These are phyloP conservation scores for Dentiscutata heterogama DNA, from an alignment of 371 early-diverging fungal species.

Conservation along the genomic window DNA sequence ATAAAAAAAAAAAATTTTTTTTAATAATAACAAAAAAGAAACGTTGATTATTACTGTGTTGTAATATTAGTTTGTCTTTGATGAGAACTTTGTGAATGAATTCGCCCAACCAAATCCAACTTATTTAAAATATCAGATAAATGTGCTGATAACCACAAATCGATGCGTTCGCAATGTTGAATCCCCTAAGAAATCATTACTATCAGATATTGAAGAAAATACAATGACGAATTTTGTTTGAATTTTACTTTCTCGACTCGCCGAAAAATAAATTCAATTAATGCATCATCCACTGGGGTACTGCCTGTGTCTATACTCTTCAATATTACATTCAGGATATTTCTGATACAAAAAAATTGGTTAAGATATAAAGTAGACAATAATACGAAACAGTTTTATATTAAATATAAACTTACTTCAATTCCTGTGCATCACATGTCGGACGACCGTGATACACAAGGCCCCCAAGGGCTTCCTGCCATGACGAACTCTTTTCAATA, in stretches of 20 bases:
- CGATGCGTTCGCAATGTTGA: constrained; percentile 22
- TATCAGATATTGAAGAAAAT: no score
- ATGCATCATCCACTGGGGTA: no score
- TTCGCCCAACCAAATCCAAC: neutral
- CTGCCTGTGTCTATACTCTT: no score
- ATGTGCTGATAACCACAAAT: constrained; percentile 38
- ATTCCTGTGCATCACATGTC: neutral
- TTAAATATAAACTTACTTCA: neutral
- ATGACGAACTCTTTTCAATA: neutral
- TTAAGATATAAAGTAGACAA: neutral
- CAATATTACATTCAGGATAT: no score
- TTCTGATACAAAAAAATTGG: no score
- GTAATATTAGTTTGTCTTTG: no score
- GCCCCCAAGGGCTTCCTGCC: constrained; percentile 4
- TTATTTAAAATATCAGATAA: constrained; percentile 34
- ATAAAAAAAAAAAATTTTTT: neutral
- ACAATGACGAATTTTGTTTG: no score
- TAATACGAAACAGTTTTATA: neutral
- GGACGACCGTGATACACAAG: constrained; percentile 8
- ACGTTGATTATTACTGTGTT: no score
- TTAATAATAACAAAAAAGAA: no score
- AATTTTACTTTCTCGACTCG: no score
- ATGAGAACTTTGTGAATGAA: neutral
- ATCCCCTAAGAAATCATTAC: constrained; percentile 10
- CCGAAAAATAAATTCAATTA: no score